Evolutionary conservation across 2,329 filamentous ascomycete species (phyloP), one percentile per base, ranked within the genome.

Genomic region (Zymoseptoria brevis): DNA sequence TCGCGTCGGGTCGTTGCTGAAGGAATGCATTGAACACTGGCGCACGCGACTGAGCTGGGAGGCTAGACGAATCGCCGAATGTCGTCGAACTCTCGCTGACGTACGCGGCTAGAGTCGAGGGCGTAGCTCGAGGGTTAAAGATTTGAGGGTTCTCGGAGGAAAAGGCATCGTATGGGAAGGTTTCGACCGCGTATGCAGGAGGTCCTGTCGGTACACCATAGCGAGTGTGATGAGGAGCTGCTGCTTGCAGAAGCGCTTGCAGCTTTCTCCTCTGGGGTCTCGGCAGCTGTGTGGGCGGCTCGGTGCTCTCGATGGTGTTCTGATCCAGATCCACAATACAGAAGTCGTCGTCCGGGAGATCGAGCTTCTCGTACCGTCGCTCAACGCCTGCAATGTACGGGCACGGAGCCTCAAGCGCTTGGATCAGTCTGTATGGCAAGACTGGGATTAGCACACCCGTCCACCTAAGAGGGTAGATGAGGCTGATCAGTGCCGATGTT

Each of bases 301-400:
- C 80, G 1, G 90, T 94, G 54, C 90, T 88, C 71, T 96, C 90
- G 61, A 99, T 92, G 16, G 86, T 86, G 73, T 99, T 89, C 72
- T 88, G 86, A 74, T 99, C 94, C 55, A 99, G 79, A 74, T 99
- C 94, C 41, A 97, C 91, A 16, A 97, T 80, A 19, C 97, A 92
- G 72, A 93, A 97, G 71, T 97, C 94, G 68, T 97, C 94, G 6
- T 96, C 90, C 0, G 94, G 94, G 50, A 97, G 82, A 66, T 91
- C 87, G 53, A 91, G 83, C 59, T 85, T 85, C 67, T 95, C 90
- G 71, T 97, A 97, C 59, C 92, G 85, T 65, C 92, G 84, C 76
- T 99, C 94, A 59, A 99, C 90, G 54, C 94, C 94, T 50, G 97
- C 90, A 65, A 99, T 96, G 69, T 97, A 99, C 0, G 94, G 94